These are phyloP conservation scores for Collariella sp. DNA, from an alignment of 495 filamentous ascomycete species.

Conservation along the genomic window DNA sequence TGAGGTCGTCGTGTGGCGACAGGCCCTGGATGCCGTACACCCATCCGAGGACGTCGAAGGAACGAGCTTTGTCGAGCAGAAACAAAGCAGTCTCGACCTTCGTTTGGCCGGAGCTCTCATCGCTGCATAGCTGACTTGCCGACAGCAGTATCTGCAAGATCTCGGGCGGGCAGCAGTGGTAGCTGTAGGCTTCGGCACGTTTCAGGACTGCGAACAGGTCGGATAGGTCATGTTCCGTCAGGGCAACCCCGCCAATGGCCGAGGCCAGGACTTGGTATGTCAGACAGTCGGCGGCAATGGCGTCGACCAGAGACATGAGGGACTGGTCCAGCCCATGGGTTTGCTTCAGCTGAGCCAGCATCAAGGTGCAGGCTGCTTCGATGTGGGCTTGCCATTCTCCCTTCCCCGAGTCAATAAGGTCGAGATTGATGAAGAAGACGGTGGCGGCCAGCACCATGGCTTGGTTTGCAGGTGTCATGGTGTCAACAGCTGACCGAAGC, in stretches of 20 bases:
- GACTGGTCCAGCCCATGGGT: slow-evolving; percentile 21
- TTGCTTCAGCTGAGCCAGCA: slow-evolving; percentile 23
- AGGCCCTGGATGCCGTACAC: slow-evolving; percentile 30
- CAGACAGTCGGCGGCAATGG: slow-evolving; percentile 38
- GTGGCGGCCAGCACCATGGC: slow-evolving; percentile 42
- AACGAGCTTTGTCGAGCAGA: slow-evolving; percentile 25
- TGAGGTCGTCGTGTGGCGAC: slow-evolving; percentile 23
- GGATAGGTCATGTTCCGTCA: slow-evolving; percentile 12
- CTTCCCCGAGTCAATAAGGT: slow-evolving; percentile 48
- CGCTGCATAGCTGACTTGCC: slow-evolving; percentile 26
- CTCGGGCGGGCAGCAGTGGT: slow-evolving; percentile 38
- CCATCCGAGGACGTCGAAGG: slow-evolving; percentile 32
- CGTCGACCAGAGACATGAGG: slow-evolving; percentile 30
- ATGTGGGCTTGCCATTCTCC: slow-evolving; percentile 49
- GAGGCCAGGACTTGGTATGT: slow-evolving; percentile 37
- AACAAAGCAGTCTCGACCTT: slow-evolving; percentile 8
- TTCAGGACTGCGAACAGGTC: slow-evolving; percentile 30
- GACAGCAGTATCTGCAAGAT: slow-evolving; percentile 33
- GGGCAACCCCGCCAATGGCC: slow-evolving; percentile 17
- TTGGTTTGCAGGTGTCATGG: slow-evolving; percentile 25
- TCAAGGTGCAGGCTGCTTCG: slow-evolving; percentile 39
- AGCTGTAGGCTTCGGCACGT: slow-evolving; percentile 38
- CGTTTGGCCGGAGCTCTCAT: slow-evolving; percentile 1
- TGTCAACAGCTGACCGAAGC: slow-evolving; percentile 29
- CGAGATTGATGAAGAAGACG: slow-evolving; percentile 50